Evolutionary conservation across 805 yeast species (phyloP).

Genomic region (Saccharomyces paradoxus): DNA sequence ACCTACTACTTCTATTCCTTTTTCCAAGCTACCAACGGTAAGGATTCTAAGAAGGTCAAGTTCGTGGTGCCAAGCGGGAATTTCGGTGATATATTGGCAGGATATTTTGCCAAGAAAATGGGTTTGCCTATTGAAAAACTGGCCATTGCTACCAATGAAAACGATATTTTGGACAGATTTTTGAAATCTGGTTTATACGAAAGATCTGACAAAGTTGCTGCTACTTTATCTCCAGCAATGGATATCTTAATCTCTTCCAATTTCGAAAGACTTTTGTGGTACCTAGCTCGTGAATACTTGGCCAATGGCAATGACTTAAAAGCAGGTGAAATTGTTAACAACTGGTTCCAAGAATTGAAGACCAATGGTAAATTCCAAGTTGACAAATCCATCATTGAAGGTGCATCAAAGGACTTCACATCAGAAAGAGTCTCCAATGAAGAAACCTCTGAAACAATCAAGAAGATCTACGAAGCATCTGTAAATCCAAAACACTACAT

Average conservation of each 20-base stretch:
- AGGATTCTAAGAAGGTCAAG: conserved; percentile 43
- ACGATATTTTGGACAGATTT: conserved; percentile 91
- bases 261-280: conserved; percentile 95
- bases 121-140: conserved; percentile 84
- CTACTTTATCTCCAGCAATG: conserved; percentile 96
- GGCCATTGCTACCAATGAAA: conserved; percentile 91
- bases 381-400: conserved; percentile 50
- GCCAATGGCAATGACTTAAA: conserved; percentile 44
- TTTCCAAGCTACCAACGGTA: conserved; percentile 50
- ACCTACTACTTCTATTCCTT: conserved; percentile 92
- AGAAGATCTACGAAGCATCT: conserved; percentile 49
- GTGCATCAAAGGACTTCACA: conserved; percentile 62
- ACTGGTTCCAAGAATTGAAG: conserved; percentile 77
- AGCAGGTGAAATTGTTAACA: conserved; percentile 66
- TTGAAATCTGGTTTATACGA: conserved; percentile 78
- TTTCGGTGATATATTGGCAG: conserved; percentile 97
- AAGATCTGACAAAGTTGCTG: conserved; percentile 67
- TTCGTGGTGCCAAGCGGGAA: conserved; percentile 97
- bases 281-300: conserved; percentile 63
- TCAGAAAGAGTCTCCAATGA: conserved; percentile 74
- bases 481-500: conserved; percentile 58
- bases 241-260: conserved; percentile 92
- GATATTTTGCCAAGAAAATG: conserved; percentile 90
- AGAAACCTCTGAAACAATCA: conserved; percentile 75
- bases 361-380: conserved; percentile 68